These are phyloP conservation scores for Aspergillus awamori DNA, from an alignment of 2,329 filamentous ascomycete genomes.

Conservation along the genomic window DNA sequence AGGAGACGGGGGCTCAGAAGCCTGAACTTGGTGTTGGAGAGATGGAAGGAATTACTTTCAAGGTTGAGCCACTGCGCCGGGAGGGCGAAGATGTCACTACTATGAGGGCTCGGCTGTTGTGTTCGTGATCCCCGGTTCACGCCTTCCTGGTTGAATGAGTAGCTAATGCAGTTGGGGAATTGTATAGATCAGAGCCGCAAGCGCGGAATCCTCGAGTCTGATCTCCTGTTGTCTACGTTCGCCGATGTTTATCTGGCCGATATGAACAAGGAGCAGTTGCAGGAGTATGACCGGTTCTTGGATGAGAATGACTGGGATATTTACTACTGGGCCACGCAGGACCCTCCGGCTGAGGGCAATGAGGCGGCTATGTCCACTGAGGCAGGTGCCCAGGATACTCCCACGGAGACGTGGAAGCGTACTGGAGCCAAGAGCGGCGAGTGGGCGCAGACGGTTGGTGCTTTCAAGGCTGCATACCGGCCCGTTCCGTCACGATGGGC, in stretches of 20 bases:
- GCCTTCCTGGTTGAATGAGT: not conserved
- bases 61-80: conserved; percentile 84
- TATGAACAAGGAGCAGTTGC: conserved; percentile 74
- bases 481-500: conserved; percentile 86
- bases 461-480: conserved; percentile 89
- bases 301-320: conserved; percentile 99
- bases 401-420: conserved; percentile 54
- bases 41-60: conserved; percentile 82
- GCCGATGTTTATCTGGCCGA: conserved; percentile 74
- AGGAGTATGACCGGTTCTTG: conserved; percentile 87
- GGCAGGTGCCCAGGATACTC: conserved; percentile 33
- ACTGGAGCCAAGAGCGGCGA: conserved; percentile 67
- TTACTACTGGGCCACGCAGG: conserved; percentile 98
- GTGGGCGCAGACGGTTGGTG: conserved; percentile 95
- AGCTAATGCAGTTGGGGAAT: not conserved
- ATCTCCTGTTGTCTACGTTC: conserved; percentile 95
- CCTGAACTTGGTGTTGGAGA: conserved; percentile 80
- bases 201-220: conserved; percentile 90
- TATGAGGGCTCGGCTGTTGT: conserved; percentile 83
- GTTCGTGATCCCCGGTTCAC: conserved; percentile 35
- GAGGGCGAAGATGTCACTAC: conserved; percentile 81
- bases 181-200: conserved; percentile 89
- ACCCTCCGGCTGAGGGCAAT: conserved; percentile 53
- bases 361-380: conserved; percentile 48
- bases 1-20: conserved; percentile 56